Evolutionary conservation across 2,329 filamentous ascomycete genomes (phyloP), one percentile per base, ranked within the genome.

Genomic region (Bipolaris sorokiniana): DNA sequence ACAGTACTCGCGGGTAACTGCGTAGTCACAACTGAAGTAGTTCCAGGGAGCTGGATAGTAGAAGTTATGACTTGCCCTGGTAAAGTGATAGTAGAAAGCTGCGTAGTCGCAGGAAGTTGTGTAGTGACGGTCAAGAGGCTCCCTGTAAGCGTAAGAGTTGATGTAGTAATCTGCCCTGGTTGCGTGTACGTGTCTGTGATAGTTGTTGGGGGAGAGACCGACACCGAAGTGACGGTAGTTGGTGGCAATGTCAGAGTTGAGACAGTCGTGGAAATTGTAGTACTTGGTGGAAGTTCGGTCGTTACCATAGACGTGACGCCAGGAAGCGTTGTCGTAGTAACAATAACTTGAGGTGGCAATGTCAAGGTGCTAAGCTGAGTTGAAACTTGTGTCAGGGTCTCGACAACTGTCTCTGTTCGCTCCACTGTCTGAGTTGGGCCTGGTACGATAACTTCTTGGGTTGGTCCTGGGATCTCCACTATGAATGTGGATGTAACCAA

Each of bases 361-460:
- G 64, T 69, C 13, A 63, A 41, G 9, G 64, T 70, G 7, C 53
- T 63, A 6, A 68, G 31, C 10, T 59, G 62, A 3, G 65, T 72
- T 2, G 64, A 62, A 1, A 62, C 54, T 34, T 64, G 33, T 13
- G 59, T 69, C 11, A 58, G 51, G 11, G 65, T 68, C 33, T 51
- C 51, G 1, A 56, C 37, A 5, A 57, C n/a, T 1, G 52, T 63
- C 26, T 58, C 50, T 11, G 41, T 51, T 16, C 57, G 51, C 13
- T 65, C 58, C 0, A 48, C 11, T 11, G 50, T 57, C 45, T 54
- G 5, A 2, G 63, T 65, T 2, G 54, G 49, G 0, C 54, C 54
- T 4, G 54, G 38, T 13, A 53, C 6, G 1, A 23, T 48, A 3
- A 58, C 28, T 5, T 54, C 62, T 15, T 48, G 41, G 9, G 28